These are phyloP conservation scores for Fusarium papillatum DNA, from an alignment of 2,329 filamentous ascomycete genomes.

Conservation along the genomic window DNA sequence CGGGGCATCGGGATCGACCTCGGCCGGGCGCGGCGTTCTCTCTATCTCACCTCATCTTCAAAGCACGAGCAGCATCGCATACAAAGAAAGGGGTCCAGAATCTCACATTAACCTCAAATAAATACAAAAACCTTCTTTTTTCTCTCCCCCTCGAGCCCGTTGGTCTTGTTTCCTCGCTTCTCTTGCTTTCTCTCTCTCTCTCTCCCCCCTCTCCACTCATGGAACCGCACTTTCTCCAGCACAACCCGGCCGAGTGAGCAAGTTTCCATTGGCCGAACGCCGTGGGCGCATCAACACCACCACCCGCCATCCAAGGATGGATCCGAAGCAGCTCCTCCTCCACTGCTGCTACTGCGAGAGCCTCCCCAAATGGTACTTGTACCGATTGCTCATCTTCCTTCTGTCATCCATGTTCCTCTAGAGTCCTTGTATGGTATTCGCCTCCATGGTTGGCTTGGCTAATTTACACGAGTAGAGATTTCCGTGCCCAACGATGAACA, in stretches of 20 bases:
- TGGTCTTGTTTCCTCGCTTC: slow-evolving; percentile 14
- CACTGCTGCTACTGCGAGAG: not conserved
- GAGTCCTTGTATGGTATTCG: not conserved
- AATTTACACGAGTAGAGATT: not conserved
- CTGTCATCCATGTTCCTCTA: slow-evolving; percentile 6
- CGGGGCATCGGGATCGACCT: slow-evolving; percentile 23
- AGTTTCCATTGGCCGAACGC: slow-evolving; percentile 59
- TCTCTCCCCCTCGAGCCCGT: not conserved
- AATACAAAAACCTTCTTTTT: not conserved
- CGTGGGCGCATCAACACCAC: slow-evolving; percentile 40
- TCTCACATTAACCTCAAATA: not conserved
- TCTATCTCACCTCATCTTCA: slow-evolving; percentile 4
- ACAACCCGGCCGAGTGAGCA: slow-evolving; percentile 53
- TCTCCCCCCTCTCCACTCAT: slow-evolving; percentile 20
- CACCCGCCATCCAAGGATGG: slow-evolving; percentile 24
- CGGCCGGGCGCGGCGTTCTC: slow-evolving; percentile 19
- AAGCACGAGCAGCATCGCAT: not conserved
- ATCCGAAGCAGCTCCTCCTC: slow-evolving; percentile 32
- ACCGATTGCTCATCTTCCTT: slow-evolving; percentile 20
- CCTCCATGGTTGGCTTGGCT: not conserved
- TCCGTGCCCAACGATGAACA: not conserved
- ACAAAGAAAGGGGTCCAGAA: not conserved
- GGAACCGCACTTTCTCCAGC: slow-evolving; percentile 37
- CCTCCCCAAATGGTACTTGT: not conserved
- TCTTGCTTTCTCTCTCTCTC: slow-evolving; percentile 9